Evolutionary conservation across 371 early-diverging fungal genomes (phyloP), one percentile per base, ranked within the genome.

Genomic region (Mucor velutinosus): DNA sequence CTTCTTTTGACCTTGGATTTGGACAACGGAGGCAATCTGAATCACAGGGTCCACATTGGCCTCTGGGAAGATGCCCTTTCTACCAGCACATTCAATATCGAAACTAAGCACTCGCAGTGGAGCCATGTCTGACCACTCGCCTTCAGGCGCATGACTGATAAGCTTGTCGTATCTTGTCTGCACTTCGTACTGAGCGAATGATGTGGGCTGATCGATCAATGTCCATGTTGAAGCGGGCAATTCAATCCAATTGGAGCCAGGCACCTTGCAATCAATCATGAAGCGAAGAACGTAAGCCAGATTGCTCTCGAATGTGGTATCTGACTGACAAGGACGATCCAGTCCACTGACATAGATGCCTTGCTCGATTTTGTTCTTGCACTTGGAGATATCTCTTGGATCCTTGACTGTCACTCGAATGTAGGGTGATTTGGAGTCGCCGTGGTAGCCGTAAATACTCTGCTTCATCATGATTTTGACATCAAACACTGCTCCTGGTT

Each of bases 21-120:
- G 92, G 5, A 97, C 92, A 41, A 99, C 89, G 61, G 94, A 96
- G 6, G 99, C 99, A 71, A 99, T 99, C 79, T 99, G 99, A 70
- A 99, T 99, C n/a, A 99, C 96, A 0, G 99, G 97, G 81, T 99
- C 99, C 4, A 86, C 68, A 55, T 89, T 77, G 12, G 99, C 87
- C 57, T 95, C 96, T 1, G 99, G 99, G 71, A 99, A 99, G n/a
- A 95, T 82, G 47, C 97, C 97, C 66, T 94, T 95, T 41, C 97
- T 84, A 23, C 99, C 99, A 43, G 96, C 93, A 75, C 99, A 99
- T 84, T 99, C 99, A 69, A 99, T 99, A 92, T 99, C 99, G 75
- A 99, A 97, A 74, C 96, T 96, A 49, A 99, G 75, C 57, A 99
- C 93, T 64, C 99, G 92, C 23, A 99, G 83, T 0, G 99, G 99